Percentiles rank a stretch among this genome's conserved stretches.
Conservation (phyloP, 2,329 filamentous ascomycete genomes). For the Magnaporthiopsis poae region DNA sequence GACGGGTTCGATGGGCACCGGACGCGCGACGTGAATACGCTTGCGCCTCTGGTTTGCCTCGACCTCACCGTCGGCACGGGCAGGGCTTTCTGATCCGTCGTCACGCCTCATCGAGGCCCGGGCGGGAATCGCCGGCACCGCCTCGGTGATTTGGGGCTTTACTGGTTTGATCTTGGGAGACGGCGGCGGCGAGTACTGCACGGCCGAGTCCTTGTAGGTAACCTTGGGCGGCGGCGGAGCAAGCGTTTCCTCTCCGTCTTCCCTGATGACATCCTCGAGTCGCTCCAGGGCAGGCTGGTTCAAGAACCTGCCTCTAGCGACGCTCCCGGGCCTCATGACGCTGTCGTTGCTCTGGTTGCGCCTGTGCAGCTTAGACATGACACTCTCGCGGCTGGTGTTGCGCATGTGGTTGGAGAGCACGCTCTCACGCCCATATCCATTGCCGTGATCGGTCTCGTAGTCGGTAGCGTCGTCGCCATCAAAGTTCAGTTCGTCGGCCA, state of each 20-base stretch:
- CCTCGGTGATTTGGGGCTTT: constrained; percentile 26
- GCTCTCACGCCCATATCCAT: constrained; percentile 45
- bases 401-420: constrained; percentile 46
- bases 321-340: constrained; percentile 44
- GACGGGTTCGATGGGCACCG: constrained; percentile 38
- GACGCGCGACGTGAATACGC: constrained; percentile 47
- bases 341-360: constrained; percentile 52
- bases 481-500: constrained; percentile 85
- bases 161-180: constrained; percentile 48
- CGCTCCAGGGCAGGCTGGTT: constrained; percentile 47
- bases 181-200: constrained; percentile 74
- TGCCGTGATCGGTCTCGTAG: constrained; percentile 59
- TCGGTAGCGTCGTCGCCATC: constrained; percentile 61
- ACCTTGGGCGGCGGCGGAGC: constrained; percentile 15
- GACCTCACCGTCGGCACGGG: constrained; percentile 46
- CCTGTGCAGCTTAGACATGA: constrained; percentile 38
- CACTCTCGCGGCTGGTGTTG: constrained; percentile 48
- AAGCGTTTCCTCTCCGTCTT: constrained; percentile 36
- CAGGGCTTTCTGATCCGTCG: constrained; percentile 33
- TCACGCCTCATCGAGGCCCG: constrained; percentile 26
- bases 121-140: constrained; percentile 21
- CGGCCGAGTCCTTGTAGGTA: constrained; percentile 63
- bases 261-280: constrained; percentile 41
- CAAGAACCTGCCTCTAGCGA: constrained; percentile 42
- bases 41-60: constrained; percentile 68